phyloP scores from a whole-genome alignment of 179 eudicot genomes.

The Sideroxylon spinosum region DNA sequence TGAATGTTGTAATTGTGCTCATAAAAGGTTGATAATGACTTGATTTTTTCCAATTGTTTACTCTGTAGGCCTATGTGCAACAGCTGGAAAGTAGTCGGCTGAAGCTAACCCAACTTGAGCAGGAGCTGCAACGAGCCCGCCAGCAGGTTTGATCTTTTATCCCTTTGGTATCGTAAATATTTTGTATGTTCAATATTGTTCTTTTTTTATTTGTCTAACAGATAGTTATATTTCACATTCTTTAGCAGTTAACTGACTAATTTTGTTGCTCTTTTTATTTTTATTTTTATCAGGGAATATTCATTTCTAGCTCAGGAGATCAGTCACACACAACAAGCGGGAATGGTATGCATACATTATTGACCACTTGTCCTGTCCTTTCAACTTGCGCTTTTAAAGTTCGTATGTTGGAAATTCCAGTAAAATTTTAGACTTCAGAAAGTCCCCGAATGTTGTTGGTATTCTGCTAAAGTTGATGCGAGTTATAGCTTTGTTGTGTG shows the following conservation, averaged over 20 bases:
- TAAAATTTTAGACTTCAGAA: background rate
- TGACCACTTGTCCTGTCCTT: background rate
- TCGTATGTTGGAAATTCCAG: too few relatives aligned
- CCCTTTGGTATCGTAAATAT: background rate
- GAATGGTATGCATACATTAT: constrained; percentile 54
- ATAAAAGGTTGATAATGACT: background rate
- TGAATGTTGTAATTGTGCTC: background rate
- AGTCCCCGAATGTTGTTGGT: background rate
- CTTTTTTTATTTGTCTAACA: background rate
- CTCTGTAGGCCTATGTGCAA: constrained; percentile 79
- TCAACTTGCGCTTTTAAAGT: background rate
- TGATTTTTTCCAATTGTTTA: background rate
- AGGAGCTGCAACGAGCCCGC: constrained; percentile 92
- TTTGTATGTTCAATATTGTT: background rate
- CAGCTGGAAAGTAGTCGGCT: constrained; percentile 92
- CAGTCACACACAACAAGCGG: constrained; percentile 56
- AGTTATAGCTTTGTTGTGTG: background rate
- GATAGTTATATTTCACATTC: background rate
- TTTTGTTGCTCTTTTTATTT: background rate
- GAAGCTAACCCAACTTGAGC: constrained; percentile 90
- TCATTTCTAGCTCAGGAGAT: constrained; percentile 69
- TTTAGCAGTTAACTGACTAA: background rate
- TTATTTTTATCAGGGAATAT: constrained; percentile 49
- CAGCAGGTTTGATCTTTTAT: constrained; percentile 56
- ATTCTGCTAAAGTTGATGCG: background rate